Conservation (phyloP, 2,329 filamentous ascomycete genomes). For the Penicillium sp. region DNA sequence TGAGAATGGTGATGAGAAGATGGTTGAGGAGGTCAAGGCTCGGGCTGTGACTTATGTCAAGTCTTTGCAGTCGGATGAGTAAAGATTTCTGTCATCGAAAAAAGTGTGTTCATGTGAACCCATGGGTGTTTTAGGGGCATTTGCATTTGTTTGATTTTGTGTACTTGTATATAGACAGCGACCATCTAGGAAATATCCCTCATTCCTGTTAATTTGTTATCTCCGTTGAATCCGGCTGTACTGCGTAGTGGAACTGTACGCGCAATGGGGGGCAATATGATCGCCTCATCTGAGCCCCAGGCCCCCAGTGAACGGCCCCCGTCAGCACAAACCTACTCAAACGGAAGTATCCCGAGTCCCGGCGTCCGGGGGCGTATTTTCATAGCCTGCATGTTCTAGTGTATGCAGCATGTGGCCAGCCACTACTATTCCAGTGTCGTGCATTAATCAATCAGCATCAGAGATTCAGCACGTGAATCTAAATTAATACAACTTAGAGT, state of each 20-base stretch:
- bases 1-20: constrained; percentile 60
- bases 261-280: too few species aligned
- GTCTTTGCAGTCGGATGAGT: constrained; percentile 32
- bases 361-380: too few species aligned
- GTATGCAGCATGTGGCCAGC: too few species aligned
- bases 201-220: not conserved
- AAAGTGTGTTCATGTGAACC: constrained; percentile 17
- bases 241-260: too few species aligned
- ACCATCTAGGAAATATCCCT: constrained; percentile 18
- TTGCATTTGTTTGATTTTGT: constrained; percentile 18
- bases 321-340: too few species aligned
- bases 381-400: too few species aligned
- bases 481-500: too few species aligned
- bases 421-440: too few species aligned
- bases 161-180: constrained; percentile 25
- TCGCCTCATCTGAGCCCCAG: too few species aligned
- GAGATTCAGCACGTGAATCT: not conserved
- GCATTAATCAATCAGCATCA: not conserved
- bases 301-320: too few species aligned
- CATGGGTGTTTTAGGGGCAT: constrained; percentile 25
- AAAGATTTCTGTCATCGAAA: constrained; percentile 12
- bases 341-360: too few species aligned
- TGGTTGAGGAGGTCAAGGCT: constrained; percentile 65
- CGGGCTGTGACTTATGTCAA: constrained; percentile 68
- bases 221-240: not conserved